Evolutionary conservation across 768 basidiomycete genomes (phyloP).

Genomic region (Agaricus blazei): DNA sequence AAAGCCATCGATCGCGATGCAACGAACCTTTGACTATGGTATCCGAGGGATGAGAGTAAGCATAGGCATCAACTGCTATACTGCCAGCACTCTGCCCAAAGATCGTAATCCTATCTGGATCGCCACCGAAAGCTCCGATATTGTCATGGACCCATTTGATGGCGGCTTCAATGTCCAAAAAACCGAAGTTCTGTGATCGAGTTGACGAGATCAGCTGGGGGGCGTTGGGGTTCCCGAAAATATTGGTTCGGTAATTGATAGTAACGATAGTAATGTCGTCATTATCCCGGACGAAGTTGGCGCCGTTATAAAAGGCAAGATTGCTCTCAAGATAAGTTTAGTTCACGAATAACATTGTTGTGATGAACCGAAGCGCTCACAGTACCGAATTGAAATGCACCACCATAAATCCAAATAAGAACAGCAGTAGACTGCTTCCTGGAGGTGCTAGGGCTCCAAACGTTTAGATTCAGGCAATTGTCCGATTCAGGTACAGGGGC

Average conservation of each 20-base stretch:
- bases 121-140: constrained; percentile 37
- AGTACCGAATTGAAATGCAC: constrained; percentile 30
- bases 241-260: constrained; percentile 35
- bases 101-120: constrained; percentile 29
- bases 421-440: constrained; percentile 31
- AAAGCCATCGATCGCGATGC: constrained; percentile 3
- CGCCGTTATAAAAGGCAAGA: constrained; percentile 20
- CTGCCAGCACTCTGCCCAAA: constrained; percentile 35
- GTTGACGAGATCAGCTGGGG: constrained; percentile 25
- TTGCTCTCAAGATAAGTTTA: constrained; percentile 18
- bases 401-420: constrained; percentile 35
- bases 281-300: constrained; percentile 25
- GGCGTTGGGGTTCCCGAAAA: constrained; percentile 34
- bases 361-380: constrained; percentile 15
- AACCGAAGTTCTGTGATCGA: constrained; percentile 31
- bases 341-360: neutral
- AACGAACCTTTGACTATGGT: constrained; percentile 21
- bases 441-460: constrained; percentile 31
- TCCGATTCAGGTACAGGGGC: constrained; percentile 28
- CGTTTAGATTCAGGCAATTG: constrained; percentile 30
- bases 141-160: constrained; percentile 18
- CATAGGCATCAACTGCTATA: constrained; percentile 27
- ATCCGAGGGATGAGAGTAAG: constrained; percentile 28
- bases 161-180: constrained; percentile 33
- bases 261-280: constrained; percentile 31